These are phyloP conservation scores for Hanseniaspora singularis DNA, from an alignment of 805 yeast genomes.

Conservation along the genomic window DNA sequence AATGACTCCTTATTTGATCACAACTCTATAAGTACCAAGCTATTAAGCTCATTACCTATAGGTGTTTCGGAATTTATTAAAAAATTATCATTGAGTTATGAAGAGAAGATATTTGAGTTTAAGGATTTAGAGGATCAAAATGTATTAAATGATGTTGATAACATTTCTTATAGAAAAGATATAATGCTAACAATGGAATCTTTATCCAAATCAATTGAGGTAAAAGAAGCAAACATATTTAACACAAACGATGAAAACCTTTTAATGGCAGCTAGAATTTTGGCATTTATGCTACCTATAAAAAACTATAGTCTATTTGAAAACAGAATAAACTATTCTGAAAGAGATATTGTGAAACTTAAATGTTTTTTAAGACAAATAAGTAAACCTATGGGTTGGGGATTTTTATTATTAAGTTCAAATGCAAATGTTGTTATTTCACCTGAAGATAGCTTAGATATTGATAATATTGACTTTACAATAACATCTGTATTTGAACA, in stretches of 20 bases:
- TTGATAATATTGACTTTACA: background rate
- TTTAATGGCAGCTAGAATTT: background rate
- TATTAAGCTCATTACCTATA: background rate
- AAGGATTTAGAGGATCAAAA: background rate
- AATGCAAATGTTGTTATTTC: background rate
- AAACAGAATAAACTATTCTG: conserved; percentile 1
- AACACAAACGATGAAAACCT: background rate
- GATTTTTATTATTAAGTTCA: background rate
- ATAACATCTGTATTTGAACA: conserved; percentile 6
- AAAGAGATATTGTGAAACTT: conserved; percentile 8
- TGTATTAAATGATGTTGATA: background rate
- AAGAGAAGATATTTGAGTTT: background rate
- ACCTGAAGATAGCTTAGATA: background rate
- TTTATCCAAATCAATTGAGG: background rate
- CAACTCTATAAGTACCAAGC: background rate
- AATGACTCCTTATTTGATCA: too few relatives aligned
- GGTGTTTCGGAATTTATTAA: background rate
- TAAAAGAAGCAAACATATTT: background rate
- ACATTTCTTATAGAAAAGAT: conserved; percentile 8
- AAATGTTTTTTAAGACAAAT: conserved; percentile 7
- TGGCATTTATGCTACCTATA: conserved; percentile 9
- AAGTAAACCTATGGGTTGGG: conserved; percentile 11
- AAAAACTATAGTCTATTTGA: conserved; percentile 5
- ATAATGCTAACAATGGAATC: background rate
- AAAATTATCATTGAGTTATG: background rate